phyloP scores from a whole-genome alignment of 805 yeast species.

The Candida awuae region DNA sequence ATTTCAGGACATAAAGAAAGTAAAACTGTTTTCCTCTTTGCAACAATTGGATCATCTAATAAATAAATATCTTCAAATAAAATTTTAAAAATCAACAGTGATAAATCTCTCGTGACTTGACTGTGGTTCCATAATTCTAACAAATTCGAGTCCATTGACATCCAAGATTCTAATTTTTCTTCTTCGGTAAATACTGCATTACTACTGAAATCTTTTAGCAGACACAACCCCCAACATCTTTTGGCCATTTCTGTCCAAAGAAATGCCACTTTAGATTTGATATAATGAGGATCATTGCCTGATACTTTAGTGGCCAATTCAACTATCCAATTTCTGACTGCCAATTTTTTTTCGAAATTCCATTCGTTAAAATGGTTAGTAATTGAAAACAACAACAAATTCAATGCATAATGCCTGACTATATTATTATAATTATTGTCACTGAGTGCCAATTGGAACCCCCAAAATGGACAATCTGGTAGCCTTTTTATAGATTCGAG shows the following conservation, averaged over 20 bases:
- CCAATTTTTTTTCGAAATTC: constrained; percentile 46
- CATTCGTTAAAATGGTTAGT: constrained; percentile 47
- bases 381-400: constrained; percentile 68
- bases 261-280: constrained; percentile 82
- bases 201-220: constrained; percentile 25
- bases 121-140: constrained; percentile 66
- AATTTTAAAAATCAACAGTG: constrained; percentile 72
- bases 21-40: constrained; percentile 66
- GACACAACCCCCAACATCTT: constrained; percentile 77
- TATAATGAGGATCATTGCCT: constrained; percentile 74
- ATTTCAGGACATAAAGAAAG: constrained; percentile 80
- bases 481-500: constrained; percentile 68
- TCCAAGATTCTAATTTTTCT: constrained; percentile 66
- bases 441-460: constrained; percentile 71
- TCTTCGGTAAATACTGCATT: constrained; percentile 30
- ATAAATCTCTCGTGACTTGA: constrained; percentile 60
- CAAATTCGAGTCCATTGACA: constrained; percentile 73
- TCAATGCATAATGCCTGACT: constrained; percentile 85
- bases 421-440: constrained; percentile 55
- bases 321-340: constrained; percentile 77
- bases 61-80: constrained; percentile 89
- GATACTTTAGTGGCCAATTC: constrained; percentile 60
- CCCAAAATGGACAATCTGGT: constrained; percentile 87
- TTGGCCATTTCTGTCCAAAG: constrained; percentile 91
- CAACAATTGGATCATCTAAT: constrained; percentile 84